Evolutionary conservation across 1,284 basidiomycete genomes (phyloP).

Genomic region (Malassezia caprae): DNA sequence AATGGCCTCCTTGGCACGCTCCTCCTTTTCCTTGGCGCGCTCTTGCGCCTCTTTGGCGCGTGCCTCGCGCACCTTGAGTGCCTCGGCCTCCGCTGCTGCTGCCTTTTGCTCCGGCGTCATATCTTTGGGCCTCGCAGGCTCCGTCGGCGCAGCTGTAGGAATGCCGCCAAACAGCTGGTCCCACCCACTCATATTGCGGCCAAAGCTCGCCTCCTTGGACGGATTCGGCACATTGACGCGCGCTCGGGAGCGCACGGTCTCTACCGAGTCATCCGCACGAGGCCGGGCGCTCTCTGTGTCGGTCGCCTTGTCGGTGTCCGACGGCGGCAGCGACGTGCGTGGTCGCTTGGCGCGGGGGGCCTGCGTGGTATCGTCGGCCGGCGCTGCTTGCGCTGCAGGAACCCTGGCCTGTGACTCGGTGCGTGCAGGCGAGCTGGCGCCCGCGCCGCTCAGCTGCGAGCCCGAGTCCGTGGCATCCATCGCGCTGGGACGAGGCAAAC

Average conservation of each 20-base stretch:
- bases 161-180: slow-evolving; percentile 19
- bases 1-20: slow-evolving; percentile 2
- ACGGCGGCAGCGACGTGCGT: neutral
- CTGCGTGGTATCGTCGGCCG: neutral
- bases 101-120: slow-evolving; percentile 16
- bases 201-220: slow-evolving; percentile 5
- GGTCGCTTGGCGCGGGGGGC: neutral
- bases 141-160: neutral
- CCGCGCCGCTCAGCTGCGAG: slow-evolving; percentile 16
- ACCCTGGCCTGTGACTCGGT: neutral
- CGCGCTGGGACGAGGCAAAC: neutral
- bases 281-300: neutral
- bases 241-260: neutral
- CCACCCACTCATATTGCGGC: slow-evolving; percentile 17
- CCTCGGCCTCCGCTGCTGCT: slow-evolving; percentile 5
- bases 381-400: neutral
- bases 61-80: neutral
- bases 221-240: neutral
- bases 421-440: neutral
- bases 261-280: neutral
- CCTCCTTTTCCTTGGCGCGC: slow-evolving; percentile 3
- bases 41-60: slow-evolving; percentile 9
- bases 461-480: slow-evolving; percentile 17
- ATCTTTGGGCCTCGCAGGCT: slow-evolving; percentile 10
- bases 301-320: neutral